Percentiles rank a stretch among this genome's conserved stretches.
Conservation (phyloP, 2,329 filamentous ascomycete genomes). For the Cladophialophora immunda region DNA sequence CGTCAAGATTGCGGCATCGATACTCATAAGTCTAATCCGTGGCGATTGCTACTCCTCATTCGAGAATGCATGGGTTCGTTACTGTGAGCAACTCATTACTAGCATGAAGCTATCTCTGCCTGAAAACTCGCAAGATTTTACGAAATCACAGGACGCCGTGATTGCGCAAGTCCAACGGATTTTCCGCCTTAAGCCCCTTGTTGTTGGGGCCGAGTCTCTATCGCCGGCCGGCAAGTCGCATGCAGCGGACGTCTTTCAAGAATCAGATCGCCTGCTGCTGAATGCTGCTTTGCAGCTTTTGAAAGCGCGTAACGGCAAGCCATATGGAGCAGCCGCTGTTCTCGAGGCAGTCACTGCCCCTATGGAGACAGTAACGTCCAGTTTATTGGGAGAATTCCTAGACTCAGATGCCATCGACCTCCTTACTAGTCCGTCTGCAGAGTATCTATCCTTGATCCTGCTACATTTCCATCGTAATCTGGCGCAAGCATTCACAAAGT, state of each 20-base stretch:
- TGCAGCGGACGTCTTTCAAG: conserved; percentile 33
- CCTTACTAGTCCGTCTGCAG: conserved; percentile 73
- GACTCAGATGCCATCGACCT: conserved; percentile 65
- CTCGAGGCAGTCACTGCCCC: conserved; percentile 62
- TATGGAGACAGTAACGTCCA: conserved; percentile 38
- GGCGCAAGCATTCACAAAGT: conserved; percentile 47
- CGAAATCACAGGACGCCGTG: conserved; percentile 74
- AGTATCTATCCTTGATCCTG: conserved; percentile 72
- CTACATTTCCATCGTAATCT: conserved; percentile 53
- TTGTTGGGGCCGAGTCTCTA: conserved; percentile 18
- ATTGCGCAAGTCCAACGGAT: conserved; percentile 73
- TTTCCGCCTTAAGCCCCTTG: conserved; percentile 62
- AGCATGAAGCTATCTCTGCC: conserved; percentile 78
- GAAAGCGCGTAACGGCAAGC: conserved; percentile 67
- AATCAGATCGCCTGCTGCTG: conserved; percentile 45
- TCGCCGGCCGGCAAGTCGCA: background rate
- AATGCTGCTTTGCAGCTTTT: conserved; percentile 60
- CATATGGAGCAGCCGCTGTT: conserved; percentile 69
- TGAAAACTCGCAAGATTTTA: conserved; percentile 80
- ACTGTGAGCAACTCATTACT: conserved; percentile 70
- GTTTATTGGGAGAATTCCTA: conserved; percentile 55
- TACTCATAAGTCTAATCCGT: conserved; percentile 49
- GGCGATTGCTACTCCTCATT: conserved; percentile 54
- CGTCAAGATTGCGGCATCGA: conserved; percentile 50
- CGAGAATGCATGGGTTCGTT: conserved; percentile 66